phyloP scores from a whole-genome alignment of 2,329 filamentous ascomycete species.

The Malbranchea zuffiana region DNA sequence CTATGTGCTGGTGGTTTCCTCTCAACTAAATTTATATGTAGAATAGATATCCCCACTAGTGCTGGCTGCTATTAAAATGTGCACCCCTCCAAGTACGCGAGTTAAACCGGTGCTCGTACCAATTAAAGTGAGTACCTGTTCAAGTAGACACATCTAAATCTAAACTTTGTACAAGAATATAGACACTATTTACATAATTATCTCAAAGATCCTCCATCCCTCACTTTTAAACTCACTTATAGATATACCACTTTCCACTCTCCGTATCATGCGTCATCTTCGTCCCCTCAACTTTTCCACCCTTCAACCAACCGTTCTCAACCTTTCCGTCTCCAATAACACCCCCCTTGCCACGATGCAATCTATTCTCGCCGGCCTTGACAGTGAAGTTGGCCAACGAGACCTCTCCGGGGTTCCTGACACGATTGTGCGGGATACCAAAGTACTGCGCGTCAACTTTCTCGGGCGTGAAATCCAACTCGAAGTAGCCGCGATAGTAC shows the following conservation, averaged over 20 bases:
- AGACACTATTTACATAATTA: too few species aligned
- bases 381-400: slow-evolving; percentile 39
- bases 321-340: slow-evolving; percentile 36
- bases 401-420: slow-evolving; percentile 9
- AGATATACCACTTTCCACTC: slow-evolving; percentile 24
- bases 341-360: slow-evolving; percentile 35
- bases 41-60: too few species aligned
- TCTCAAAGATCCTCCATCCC: too few species aligned
- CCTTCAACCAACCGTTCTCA: slow-evolving; percentile 30
- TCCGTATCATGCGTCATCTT: slow-evolving; percentile 27
- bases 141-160: too few species aligned
- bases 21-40: too few species aligned
- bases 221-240: too few species aligned
- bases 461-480: slow-evolving; percentile 48
- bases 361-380: slow-evolving; percentile 47
- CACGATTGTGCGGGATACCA: slow-evolving; percentile 22
- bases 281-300: slow-evolving; percentile 23
- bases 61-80: too few species aligned
- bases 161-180: too few species aligned
- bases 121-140: too few species aligned
- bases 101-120: too few species aligned
- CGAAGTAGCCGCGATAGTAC: slow-evolving; percentile 64
- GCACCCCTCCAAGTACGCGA: too few species aligned
- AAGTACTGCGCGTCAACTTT: slow-evolving; percentile 55
- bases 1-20: too few species aligned